phyloP scores from a whole-genome alignment of 805 yeast species.

The Kuraishia ogatae region DNA sequence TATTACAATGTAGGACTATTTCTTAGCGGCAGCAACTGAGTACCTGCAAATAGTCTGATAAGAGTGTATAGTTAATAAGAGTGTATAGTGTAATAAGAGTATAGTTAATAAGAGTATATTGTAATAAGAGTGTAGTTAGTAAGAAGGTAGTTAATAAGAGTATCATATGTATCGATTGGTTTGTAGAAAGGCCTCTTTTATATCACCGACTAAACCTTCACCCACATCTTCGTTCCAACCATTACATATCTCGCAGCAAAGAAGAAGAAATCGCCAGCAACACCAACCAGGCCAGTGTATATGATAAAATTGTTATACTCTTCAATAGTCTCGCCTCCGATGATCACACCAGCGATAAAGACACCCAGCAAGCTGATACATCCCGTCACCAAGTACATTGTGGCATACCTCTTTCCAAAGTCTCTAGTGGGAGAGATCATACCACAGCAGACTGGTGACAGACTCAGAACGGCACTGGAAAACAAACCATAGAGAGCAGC shows the following conservation, averaged over 20 bases:
- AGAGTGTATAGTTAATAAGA: no score
- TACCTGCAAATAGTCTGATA: no score
- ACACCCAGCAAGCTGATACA: constrained; percentile 21
- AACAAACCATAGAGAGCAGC: constrained; percentile 45
- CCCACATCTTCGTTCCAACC: neutral
- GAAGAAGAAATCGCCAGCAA: neutral
- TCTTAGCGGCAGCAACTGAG: no score
- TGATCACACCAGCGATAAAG: constrained; percentile 24
- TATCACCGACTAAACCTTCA: neutral
- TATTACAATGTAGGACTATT: no score
- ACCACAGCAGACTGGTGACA: constrained; percentile 55
- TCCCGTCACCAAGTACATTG: constrained; percentile 35
- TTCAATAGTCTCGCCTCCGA: constrained; percentile 21
- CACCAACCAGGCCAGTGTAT: constrained; percentile 19
- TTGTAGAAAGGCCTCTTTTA: no score
- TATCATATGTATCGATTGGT: no score
- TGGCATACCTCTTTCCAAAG: constrained; percentile 61
- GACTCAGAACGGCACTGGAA: constrained; percentile 46
- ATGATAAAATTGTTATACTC: constrained; percentile 29
- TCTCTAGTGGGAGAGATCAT: constrained; percentile 47
- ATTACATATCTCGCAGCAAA: neutral
- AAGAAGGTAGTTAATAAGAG: no score
- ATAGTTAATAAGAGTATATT: no score
- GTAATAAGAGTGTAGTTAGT: no score
- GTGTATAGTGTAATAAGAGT: no score